These are phyloP conservation scores for Elongisporangium senticosum DNA, from an alignment of 352 stramenopile genomes.

Conservation along the genomic window DNA sequence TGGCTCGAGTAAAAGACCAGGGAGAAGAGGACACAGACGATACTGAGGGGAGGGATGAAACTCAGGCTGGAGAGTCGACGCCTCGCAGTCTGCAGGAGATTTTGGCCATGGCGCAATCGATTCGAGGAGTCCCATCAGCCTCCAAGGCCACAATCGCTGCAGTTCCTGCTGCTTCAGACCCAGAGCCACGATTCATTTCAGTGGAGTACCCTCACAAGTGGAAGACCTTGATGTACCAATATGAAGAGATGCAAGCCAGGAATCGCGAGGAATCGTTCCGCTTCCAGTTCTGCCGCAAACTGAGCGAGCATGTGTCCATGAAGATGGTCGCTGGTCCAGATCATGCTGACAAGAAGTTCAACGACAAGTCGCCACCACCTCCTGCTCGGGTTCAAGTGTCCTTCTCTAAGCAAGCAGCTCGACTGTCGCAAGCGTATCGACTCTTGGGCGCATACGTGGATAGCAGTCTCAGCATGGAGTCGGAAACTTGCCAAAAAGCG, in stretches of 20 bases:
- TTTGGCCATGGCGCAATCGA: conserved; percentile 15
- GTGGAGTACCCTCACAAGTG: conserved; percentile 2
- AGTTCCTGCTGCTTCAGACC: background rate
- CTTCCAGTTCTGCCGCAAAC: conserved; percentile 40
- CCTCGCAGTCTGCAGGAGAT: conserved; percentile 12
- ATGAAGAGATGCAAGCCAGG: conserved; percentile 22
- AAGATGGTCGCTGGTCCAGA: conserved; percentile 11
- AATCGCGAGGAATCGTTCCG: conserved; percentile 33
- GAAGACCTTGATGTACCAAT: conserved; percentile 32
- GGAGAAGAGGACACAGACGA: background rate
- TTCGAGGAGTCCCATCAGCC: background rate
- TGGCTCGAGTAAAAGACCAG: conserved; percentile 6
- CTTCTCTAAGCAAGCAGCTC: conserved; percentile 24
- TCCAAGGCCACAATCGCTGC: background rate
- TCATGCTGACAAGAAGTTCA: conserved; percentile 4
- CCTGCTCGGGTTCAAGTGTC: conserved; percentile 23
- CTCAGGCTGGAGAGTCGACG: conserved; percentile 3
- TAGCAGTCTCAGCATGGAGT: conserved; percentile 19
- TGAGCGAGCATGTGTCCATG: conserved; percentile 43
- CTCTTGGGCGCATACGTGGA: conserved; percentile 26
- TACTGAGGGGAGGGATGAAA: background rate
- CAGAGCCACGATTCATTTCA: background rate
- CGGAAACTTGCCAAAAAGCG: conserved; percentile 21
- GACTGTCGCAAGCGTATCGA: conserved; percentile 28
- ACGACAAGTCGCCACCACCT: conserved; percentile 2